Evolutionary conservation across 805 yeast species (phyloP), one percentile per base, ranked within the genome.

Genomic region (Schwanniomyces occidentalis): DNA sequence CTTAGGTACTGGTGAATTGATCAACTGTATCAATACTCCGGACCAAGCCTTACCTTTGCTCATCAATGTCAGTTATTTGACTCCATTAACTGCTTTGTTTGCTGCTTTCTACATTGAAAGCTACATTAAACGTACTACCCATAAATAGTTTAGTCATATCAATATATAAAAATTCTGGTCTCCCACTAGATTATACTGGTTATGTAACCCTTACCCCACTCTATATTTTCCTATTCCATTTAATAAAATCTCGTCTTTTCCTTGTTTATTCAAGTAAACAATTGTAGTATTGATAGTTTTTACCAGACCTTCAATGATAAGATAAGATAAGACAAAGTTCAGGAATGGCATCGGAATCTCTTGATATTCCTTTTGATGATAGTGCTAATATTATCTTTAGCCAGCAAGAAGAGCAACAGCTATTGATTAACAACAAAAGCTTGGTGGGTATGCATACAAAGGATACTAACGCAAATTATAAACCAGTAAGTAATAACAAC

Each of bases 31-130:
- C 38, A 57, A 67, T 14, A 65, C 76, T 34, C 62, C 80, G 10
- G 84, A 79, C 42, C 78, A 80, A 54, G 77, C 83, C 1, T 65
- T 80, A 49, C 83, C 87, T 1, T 51, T 82, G 17, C 62, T 71
- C 48, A 68, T 82, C 51, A 82, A 80, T 49, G 85, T 82, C 24
- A 58, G 69, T 14, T 82, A 82, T 52, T 73, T 82, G 56, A 61
- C 85, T 7, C 89, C 89, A 2, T 69, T 81, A 61, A 81, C 88
- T 10, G 67, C 74, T 31, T 65, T 81, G 42, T 82, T 82, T 56
- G 82, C 73, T 25, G 77, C 80, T 10, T 81, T 81, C 50, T 81
- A 78, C 63, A 62, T 81, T 31, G 82, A 80, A 35, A 74, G 80
- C 38, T 78, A 78, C 52, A 51, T 67, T 30, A 67, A 61, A 45